These are phyloP conservation scores for Podila verticillata DNA, from an alignment of 192 early-diverging fungal species.

Conservation along the genomic window DNA sequence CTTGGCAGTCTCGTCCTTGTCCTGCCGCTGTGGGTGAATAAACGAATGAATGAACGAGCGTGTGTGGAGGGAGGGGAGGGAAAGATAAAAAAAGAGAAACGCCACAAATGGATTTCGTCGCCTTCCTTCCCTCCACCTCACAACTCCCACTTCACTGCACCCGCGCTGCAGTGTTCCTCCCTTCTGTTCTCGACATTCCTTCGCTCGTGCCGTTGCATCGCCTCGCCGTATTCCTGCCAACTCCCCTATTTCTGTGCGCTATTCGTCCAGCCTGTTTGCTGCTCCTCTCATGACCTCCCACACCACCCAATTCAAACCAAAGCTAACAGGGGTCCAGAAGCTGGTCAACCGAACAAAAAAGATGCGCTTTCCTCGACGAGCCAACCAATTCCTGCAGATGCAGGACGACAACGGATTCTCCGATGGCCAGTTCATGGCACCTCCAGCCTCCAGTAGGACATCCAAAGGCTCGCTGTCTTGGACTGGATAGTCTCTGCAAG, in stretches of 20 bases:
- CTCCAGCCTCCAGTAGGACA: neutral
- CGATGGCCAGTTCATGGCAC: slow-evolving; percentile 38
- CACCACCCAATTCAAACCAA: slow-evolving; percentile 18
- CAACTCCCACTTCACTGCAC: neutral
- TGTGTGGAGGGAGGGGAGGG: neutral
- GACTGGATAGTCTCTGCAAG: too few species aligned
- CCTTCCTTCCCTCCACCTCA: neutral
- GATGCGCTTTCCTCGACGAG: slow-evolving; percentile 50
- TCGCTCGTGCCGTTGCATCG: too few species aligned
- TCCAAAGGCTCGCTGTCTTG: neutral
- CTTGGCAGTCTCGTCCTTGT: too few species aligned
- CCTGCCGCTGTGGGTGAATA: too few species aligned
- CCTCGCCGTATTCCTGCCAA: too few species aligned
- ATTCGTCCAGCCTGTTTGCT: neutral
- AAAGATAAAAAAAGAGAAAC: slow-evolving; percentile 1
- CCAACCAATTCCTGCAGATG: slow-evolving; percentile 31
- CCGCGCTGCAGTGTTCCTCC: too few species aligned
- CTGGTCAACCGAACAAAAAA: slow-evolving; percentile 46
- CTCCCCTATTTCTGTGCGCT: neutral
- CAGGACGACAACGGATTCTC: slow-evolving; percentile 47
- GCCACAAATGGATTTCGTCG: neutral
- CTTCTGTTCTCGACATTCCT: too few species aligned
- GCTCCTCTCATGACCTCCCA: slow-evolving; percentile 9
- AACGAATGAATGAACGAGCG: neutral
- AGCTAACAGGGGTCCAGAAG: slow-evolving; percentile 28